Base-by-base conservation (phyloP, 441 rosid genomes). In the Populus hybrid region DNA sequence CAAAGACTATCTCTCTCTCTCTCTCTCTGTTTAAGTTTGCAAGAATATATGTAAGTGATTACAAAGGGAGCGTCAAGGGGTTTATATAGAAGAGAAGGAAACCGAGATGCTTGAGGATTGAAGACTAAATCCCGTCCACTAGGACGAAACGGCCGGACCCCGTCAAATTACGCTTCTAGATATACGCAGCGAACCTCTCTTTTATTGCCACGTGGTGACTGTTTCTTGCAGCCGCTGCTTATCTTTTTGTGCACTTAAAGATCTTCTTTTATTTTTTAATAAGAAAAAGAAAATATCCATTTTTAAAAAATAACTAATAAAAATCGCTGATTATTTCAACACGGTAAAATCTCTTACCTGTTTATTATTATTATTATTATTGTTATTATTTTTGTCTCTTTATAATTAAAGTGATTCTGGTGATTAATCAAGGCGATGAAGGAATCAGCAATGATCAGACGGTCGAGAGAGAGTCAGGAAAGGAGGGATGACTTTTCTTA, bases 61-160 rank as follows among this genome's bases (percentile, higher is more conserved):
- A 1, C 0, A 28, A 35, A 23, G 9, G 40, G 69, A 46, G 79
- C 72, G 73, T 23, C 11, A 50, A 42, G 50, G 69, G 69, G 75
- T 30, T 78, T 89, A 84, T 86, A 87, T 86, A 87, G 89, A 36
- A 21, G n/a, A 24, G 2, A 6, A 5, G 30, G 78, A 54, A 5
- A 24, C 16, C 5, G 69, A 26, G 35, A 21, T 21, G 81, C 75
- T 67, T 46, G n/a, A 21, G 61, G 20, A 18, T 63, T 14, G 66
- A 10, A 63, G 7, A 26, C 3, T 54, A 4, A 1, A 20, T 35
- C 30, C 64, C 69, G 6, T 23, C 77, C 71, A 42, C 78, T 16
- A 20, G 61, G 30, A 34, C 54, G 61, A 30, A 74, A 36, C 61
- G 61, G 61, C 42, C 32, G 42, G 82, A 82, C 61, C 68, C 65